Evolutionary conservation across 2,329 filamentous ascomycete genomes (phyloP).

Genomic region (Fonsecaea pedrosoi): DNA sequence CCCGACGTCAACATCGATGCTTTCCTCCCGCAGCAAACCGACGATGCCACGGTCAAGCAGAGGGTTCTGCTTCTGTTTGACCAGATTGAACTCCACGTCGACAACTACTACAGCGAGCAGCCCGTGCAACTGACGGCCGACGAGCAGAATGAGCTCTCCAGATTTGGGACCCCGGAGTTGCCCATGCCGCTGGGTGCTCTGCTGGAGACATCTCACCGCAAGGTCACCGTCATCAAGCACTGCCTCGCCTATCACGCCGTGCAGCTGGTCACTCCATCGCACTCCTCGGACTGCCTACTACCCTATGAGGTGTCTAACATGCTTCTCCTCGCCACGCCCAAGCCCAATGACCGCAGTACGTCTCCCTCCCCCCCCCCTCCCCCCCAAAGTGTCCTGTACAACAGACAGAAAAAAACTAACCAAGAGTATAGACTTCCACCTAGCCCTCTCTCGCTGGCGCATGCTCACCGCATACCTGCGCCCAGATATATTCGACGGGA

Average conservation of each 20-base stretch:
- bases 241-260: slow-evolving; percentile 14
- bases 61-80: slow-evolving; percentile 45
- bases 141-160: neutral
- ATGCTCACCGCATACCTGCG: slow-evolving; percentile 42
- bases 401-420: neutral
- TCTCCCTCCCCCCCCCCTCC: neutral
- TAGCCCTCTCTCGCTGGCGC: slow-evolving; percentile 42
- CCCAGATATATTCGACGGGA: slow-evolving; percentile 14
- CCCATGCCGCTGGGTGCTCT: neutral
- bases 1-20: neutral
- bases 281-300: neutral
- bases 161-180: neutral
- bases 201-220: neutral
- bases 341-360: neutral
- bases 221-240: slow-evolving; percentile 6
- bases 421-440: slow-evolving; percentile 23
- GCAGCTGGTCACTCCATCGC: neutral
- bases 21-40: slow-evolving; percentile 43
- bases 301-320: neutral
- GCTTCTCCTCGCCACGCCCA: neutral
- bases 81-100: slow-evolving; percentile 46
- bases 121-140: neutral
- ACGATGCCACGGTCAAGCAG: slow-evolving; percentile 42
- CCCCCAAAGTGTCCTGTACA: neutral
- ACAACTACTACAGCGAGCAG: slow-evolving; percentile 46